Evolutionary conservation across 352 stramenopile species (phyloP).

Genomic region (Pythium grandisporangium): DNA sequence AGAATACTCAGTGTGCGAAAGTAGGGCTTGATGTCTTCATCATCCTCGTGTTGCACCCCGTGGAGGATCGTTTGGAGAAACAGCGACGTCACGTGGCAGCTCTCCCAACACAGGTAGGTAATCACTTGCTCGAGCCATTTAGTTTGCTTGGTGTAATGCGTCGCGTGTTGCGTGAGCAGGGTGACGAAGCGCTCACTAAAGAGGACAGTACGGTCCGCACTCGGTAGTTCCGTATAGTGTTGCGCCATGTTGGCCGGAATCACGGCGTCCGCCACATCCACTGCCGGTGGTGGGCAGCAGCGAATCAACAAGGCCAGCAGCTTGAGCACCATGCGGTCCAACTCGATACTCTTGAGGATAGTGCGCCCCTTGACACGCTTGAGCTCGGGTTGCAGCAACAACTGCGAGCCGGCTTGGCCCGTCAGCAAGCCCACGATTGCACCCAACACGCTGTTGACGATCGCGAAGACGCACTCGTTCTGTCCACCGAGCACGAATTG

Average conservation of each 20-base stretch:
- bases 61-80: constrained; percentile 62
- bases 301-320: constrained; percentile 66
- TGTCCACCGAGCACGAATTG: constrained; percentile 72
- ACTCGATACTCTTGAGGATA: constrained; percentile 72
- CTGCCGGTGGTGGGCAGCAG: constrained; percentile 53
- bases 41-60: constrained; percentile 72
- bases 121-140: constrained; percentile 74
- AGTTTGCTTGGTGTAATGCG: constrained; percentile 70
- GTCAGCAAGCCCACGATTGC: constrained; percentile 63
- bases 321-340: constrained; percentile 63
- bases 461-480: constrained; percentile 75
- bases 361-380: constrained; percentile 59
- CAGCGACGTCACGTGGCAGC: constrained; percentile 32
- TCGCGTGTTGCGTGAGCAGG: constrained; percentile 62
- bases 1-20: constrained; percentile 81
- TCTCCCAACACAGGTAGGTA: constrained; percentile 74
- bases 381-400: constrained; percentile 50
- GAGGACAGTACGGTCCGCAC: constrained; percentile 48
- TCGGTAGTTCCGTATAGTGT: constrained; percentile 56
- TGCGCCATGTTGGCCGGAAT: constrained; percentile 55
- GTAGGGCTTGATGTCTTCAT: constrained; percentile 84
- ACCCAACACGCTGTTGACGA: constrained; percentile 76
- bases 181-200: constrained; percentile 71
- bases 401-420: constrained; percentile 42
- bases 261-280: constrained; percentile 34